phyloP scores from a whole-genome alignment of 2,329 filamentous ascomycete genomes.

The Ustulina deusta region DNA sequence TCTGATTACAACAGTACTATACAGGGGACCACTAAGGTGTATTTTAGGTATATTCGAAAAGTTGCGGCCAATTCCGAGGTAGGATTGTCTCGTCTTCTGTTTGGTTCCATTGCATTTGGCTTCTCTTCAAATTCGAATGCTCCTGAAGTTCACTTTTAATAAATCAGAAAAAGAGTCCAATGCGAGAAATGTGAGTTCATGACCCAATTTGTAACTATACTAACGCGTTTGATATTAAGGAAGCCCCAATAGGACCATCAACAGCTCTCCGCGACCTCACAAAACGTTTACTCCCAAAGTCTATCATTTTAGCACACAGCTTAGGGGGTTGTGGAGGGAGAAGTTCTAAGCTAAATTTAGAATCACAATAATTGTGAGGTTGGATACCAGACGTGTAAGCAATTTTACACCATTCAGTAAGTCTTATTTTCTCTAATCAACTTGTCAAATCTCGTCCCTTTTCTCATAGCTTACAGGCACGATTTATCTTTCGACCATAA shows the following conservation, averaged over 20 bases:
- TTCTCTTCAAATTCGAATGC: not conserved
- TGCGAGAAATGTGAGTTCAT: not conserved
- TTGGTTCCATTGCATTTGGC: not conserved
- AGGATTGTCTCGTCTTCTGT: not conserved
- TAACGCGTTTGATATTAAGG: not conserved
- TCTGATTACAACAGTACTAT: conserved; percentile 12
- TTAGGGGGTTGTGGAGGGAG: not conserved
- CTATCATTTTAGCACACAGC: not conserved
- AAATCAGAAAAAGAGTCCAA: not conserved
- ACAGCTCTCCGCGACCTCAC: not conserved
- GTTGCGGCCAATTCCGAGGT: conserved; percentile 21
- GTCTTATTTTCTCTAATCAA: not conserved
- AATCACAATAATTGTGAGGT: not conserved
- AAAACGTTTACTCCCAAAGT: not conserved
- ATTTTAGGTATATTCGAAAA: not conserved
- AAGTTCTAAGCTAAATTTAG: not conserved
- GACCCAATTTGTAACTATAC: not conserved
- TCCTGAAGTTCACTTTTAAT: not conserved
- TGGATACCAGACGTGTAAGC: not conserved
- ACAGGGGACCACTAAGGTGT: not conserved
- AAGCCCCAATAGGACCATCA: not conserved
- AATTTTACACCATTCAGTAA: not conserved
- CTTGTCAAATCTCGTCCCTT: not conserved
- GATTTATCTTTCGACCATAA: not conserved
- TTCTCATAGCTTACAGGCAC: not conserved